Conservation (phyloP, 176 grass and related monocot genomes). For the sorghum (Sorghum bicolor) region DNA sequence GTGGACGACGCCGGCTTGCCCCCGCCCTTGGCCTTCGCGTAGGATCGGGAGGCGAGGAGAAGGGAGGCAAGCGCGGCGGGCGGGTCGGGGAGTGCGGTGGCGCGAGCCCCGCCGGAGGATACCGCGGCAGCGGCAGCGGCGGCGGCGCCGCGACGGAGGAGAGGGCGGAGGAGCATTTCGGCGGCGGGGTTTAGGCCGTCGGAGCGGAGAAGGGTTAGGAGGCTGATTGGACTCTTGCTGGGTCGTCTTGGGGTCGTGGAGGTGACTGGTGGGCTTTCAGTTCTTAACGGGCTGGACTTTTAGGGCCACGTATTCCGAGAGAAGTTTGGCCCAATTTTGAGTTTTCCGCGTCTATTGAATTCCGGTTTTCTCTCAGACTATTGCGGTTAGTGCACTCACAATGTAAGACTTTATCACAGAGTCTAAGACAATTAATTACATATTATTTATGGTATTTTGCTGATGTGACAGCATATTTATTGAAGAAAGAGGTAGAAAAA, state of each 20-base stretch:
- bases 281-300: not conserved
- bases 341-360: too few species aligned
- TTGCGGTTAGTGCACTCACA: too few species aligned
- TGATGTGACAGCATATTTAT: too few species aligned
- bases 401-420: too few species aligned
- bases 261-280: not conserved
- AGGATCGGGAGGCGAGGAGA: constrained; percentile 43
- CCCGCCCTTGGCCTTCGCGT: constrained; percentile 73
- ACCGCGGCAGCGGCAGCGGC: constrained; percentile 2
- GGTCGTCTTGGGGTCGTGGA: not conserved
- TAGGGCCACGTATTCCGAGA: not conserved
- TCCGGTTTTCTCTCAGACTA: too few species aligned
- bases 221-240: not conserved
- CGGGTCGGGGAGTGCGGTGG: not conserved
- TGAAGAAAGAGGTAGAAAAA: too few species aligned
- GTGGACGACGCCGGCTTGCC: constrained; percentile 45
- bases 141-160: constrained; percentile 46
- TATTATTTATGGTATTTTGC: too few species aligned
- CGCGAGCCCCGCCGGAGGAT: not conserved
- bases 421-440: too few species aligned
- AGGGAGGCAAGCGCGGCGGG: constrained; percentile 19
- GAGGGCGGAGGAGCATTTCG: constrained; percentile 62
- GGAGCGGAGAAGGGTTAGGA: constrained; percentile 32
- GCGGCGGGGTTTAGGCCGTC: constrained; percentile 33
- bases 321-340: not conserved